phyloP scores from a whole-genome alignment of 129 eudicot genomes.

The Flaveria trinervia region DNA sequence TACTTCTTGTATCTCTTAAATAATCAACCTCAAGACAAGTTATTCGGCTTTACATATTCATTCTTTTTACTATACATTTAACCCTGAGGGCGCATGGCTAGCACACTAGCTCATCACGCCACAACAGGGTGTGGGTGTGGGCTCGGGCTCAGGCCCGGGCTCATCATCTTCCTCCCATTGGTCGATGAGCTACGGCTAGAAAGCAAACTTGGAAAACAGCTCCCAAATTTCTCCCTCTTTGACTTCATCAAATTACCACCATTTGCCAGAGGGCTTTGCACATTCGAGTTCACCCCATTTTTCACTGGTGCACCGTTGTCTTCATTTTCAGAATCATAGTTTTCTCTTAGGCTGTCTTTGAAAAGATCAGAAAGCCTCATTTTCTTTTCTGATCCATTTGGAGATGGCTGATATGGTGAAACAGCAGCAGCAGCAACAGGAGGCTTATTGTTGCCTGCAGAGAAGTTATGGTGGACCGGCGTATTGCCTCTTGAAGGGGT shows the following conservation, averaged over 20 bases:
- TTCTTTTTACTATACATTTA: slow-evolving; percentile 25
- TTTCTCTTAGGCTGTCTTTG: slow-evolving; percentile 45
- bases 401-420: slow-evolving; percentile 37
- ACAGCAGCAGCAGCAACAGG: slow-evolving; percentile 14
- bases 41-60: slow-evolving; percentile 34
- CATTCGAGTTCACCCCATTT: slow-evolving; percentile 7
- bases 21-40: slow-evolving; percentile 28
- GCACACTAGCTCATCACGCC: slow-evolving; percentile 21
- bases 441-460: slow-evolving; percentile 40
- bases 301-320: background rate
- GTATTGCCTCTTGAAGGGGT: slow-evolving; percentile 74
- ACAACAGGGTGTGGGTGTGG: slow-evolving; percentile 26
- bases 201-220: slow-evolving; percentile 37
- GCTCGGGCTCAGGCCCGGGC: slow-evolving; percentile 30
- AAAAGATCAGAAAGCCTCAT: slow-evolving; percentile 61
- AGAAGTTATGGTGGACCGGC: slow-evolving; percentile 61
- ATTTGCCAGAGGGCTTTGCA: background rate
- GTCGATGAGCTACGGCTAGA: slow-evolving; percentile 39
- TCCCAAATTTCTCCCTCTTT: slow-evolving; percentile 32
- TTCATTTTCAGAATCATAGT: slow-evolving; percentile 24
- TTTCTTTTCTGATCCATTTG: slow-evolving; percentile 46
- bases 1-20: slow-evolving; percentile 4
- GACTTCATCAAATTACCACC: slow-evolving; percentile 23
- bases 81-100: background rate
- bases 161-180: slow-evolving; percentile 40